Evolutionary conservation across 805 yeast species (phyloP), one percentile per base, ranked within the genome.

Genomic region (Lipomyces kockii): DNA sequence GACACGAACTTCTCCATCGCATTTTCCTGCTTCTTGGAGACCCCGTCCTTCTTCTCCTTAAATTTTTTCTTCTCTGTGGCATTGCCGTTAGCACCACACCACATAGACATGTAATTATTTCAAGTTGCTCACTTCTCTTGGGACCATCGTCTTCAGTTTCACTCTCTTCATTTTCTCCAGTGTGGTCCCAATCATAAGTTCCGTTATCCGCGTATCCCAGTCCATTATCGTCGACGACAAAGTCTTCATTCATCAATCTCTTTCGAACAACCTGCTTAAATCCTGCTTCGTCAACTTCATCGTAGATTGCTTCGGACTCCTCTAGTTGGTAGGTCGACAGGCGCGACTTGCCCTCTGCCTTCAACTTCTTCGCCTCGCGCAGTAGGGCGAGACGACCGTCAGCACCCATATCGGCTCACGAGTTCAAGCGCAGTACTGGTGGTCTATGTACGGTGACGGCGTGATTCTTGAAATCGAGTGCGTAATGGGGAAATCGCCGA

Each of bases 141-240:
- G 49, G 49, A n/a, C 49, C 49, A 8, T 43, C 60, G 3, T 60
- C 63, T n/a, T 71, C 74, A 6, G 59, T 71, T 6, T 75, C 76
- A 12, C 70, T 77, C 17, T 75, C 79, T 17, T 74, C 75, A 63
- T 69, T 74, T 20, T 85, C 62, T 82, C 79, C 55, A 83, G 85
- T 63, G 82, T 80, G 64, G 67, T 88, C 96, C 93, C 97, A 92
- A 67, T 92, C 97, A 74, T 94, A 96, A 7, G 84, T 90, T 66
- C 99, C 99, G 55, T 90, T 90, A 74, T 95, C 98, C 1, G 92
- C 93, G 75, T 94, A 94, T 0, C 98, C 98, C 71, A 89, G 89
- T 37, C 97, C 97, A 72, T 90, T 87, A 77, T 94, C 98, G 76
- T 92, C 97, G 1, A 92, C 97, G 49, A 94, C 95, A 76, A 94